Conservation (phyloP, 805 yeast genomes). For the Candida schatavii region DNA sequence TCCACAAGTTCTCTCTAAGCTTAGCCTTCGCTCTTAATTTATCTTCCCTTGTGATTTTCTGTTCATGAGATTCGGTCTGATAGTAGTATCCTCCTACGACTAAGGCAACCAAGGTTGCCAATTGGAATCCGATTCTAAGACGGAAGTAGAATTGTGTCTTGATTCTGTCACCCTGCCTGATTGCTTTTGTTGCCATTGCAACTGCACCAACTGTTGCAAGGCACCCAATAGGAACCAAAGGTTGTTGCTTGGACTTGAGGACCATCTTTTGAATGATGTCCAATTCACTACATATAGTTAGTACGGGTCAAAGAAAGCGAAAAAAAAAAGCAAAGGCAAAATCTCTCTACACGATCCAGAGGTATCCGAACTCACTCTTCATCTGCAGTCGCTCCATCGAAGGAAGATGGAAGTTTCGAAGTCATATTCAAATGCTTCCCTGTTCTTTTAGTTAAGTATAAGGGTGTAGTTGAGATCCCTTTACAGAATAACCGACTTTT, state of each 20-base stretch:
- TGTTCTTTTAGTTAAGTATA: no score
- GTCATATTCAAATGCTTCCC: no score
- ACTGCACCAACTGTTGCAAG: constrained; percentile 80
- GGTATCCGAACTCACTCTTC: constrained; percentile 43
- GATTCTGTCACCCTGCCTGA: constrained; percentile 66
- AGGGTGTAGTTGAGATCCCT: no score
- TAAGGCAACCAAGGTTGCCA: constrained; percentile 76
- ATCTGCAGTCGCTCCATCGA: constrained; percentile 34
- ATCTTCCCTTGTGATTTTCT: constrained; percentile 58
- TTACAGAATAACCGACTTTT: no score
- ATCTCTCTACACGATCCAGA: background rate
- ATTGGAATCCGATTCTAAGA: constrained; percentile 87
- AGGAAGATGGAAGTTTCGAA: constrained; percentile 44
- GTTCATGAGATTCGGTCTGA: constrained; percentile 48
- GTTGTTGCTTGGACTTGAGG: constrained; percentile 75
- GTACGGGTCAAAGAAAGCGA: constrained; percentile 1
- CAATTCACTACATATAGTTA: constrained; percentile 28
- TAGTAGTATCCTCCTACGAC: constrained; percentile 75
- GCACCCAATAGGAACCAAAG: constrained; percentile 83
- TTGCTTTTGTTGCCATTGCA: constrained; percentile 69
- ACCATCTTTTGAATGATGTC: constrained; percentile 54
- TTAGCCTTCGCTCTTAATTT: constrained; percentile 73
- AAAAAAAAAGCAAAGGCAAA: background rate
- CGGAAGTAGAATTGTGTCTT: constrained; percentile 85
- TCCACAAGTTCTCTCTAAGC: constrained; percentile 82